A percentile compares a stretch with the other conserved stretches of the same genome.
Conservation (phyloP, 2,329 filamentous ascomycete genomes). For the Aspergillus clavatus region DNA sequence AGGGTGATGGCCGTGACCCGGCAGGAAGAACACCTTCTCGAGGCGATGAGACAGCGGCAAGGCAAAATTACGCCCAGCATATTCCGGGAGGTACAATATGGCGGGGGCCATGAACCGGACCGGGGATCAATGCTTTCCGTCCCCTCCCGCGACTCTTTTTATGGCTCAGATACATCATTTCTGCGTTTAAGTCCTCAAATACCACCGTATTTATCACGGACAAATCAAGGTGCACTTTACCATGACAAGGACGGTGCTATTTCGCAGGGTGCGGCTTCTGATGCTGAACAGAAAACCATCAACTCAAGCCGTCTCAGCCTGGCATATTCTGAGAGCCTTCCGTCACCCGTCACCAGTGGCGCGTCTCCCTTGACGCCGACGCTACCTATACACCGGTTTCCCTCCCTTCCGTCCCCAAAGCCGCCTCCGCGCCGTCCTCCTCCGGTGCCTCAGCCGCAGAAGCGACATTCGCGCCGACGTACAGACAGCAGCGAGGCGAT, state of each 20-base stretch:
- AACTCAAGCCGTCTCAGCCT: constrained; percentile 30
- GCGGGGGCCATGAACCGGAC: constrained; percentile 18
- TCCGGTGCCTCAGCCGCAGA: constrained; percentile 29
- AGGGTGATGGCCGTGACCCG: constrained; percentile 50
- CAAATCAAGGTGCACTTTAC: constrained; percentile 25
- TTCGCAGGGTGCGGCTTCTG: constrained; percentile 28
- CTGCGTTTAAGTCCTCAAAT: constrained; percentile 35
- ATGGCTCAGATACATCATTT: constrained; percentile 37
- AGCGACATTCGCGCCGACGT: constrained; percentile 36
- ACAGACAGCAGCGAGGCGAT: constrained; percentile 46
- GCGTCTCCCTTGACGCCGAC: constrained; percentile 39
- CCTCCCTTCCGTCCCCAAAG: constrained; percentile 31
- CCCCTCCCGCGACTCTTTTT: constrained; percentile 31
- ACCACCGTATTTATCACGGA: constrained; percentile 19
- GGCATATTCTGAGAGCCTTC: constrained; percentile 35
- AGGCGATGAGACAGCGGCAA: constrained; percentile 47
- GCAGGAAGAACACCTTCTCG: constrained; percentile 50
- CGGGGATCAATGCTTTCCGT: constrained; percentile 27
- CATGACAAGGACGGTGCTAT: constrained; percentile 24
- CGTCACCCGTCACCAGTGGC: constrained; percentile 33
- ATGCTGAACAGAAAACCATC: constrained; percentile 33
- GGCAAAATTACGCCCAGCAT: constrained; percentile 44
- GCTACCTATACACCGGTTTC: constrained; percentile 36
- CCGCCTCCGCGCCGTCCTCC: constrained; percentile 29
- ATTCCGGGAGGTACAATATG: constrained; percentile 21